Evolutionary conservation across 2,329 filamentous ascomycete genomes (phyloP).

Genomic region (Cercospora brassicicola): DNA sequence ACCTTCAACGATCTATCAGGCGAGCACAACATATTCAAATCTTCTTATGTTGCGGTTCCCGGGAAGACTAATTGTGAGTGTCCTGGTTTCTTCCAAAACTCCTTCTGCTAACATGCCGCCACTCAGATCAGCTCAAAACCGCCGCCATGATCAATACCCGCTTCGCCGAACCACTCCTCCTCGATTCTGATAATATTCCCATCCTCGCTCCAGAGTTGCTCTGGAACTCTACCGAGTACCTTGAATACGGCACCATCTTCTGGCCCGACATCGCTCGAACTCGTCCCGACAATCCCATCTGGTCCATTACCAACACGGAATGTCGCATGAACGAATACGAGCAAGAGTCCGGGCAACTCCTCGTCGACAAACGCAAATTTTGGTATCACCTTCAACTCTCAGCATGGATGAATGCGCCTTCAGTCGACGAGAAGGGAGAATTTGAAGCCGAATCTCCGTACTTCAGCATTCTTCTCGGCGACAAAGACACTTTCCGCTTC

Average conservation of each 20-base stretch:
- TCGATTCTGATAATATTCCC: constrained; percentile 44
- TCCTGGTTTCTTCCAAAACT: too few species aligned
- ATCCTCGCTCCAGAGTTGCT: constrained; percentile 35
- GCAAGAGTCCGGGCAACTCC: constrained; percentile 40
- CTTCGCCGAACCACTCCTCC: constrained; percentile 40
- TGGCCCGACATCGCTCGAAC: constrained; percentile 44
- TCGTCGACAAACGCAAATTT: constrained; percentile 41
- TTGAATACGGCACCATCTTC: constrained; percentile 40
- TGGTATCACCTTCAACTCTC: constrained; percentile 44
- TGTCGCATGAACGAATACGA: constrained; percentile 42
- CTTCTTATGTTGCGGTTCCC: constrained; percentile 21
- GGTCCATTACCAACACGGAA: constrained; percentile 42
- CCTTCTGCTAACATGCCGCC: background rate
- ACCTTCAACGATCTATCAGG: constrained; percentile 37
- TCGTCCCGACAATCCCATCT: constrained; percentile 35
- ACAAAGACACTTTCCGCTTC: constrained; percentile 43
- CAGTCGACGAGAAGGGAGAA: constrained; percentile 12
- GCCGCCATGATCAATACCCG: constrained; percentile 41
- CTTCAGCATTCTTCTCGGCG: constrained; percentile 39
- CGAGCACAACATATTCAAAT: constrained; percentile 27
- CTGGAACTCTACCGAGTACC: constrained; percentile 33
- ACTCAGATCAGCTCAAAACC: constrained; percentile 37
- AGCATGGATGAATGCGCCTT: constrained; percentile 37
- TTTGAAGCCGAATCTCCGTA: constrained; percentile 27
- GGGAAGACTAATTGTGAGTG: constrained; percentile 19